A percentile compares a stretch with the other conserved stretches of the same genome.
Evolutionary conservation across 2,329 filamentous ascomycete genomes (phyloP).

Genomic region (Penicillium concentricum): DNA sequence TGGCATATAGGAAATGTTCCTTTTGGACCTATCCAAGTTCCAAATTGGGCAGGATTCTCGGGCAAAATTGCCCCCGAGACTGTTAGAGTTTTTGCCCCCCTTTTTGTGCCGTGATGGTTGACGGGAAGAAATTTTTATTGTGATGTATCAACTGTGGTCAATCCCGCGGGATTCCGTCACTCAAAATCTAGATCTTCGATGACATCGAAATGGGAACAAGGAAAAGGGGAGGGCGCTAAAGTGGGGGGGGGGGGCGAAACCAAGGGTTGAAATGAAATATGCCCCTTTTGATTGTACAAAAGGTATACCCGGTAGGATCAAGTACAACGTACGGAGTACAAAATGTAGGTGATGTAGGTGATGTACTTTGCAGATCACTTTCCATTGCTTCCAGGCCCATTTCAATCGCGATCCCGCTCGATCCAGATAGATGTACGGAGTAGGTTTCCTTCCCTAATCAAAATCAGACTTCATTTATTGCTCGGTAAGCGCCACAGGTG

Average conservation of each 20-base stretch:
- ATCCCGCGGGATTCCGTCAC: not conserved
- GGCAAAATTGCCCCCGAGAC: not conserved
- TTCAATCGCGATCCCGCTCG: conserved; percentile 1
- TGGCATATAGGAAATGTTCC: not conserved
- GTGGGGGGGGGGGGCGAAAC: not conserved
- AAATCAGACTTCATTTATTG: not conserved
- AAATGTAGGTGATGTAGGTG: not conserved
- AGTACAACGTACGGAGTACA: not conserved
- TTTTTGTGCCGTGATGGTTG: conserved; percentile 1
- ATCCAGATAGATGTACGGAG: conserved; percentile 4
- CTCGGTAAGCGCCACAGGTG: not conserved
- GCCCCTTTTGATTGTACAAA: not conserved
- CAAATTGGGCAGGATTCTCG: not conserved
- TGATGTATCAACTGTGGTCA: conserved; percentile 6
- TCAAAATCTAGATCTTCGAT: not conserved
- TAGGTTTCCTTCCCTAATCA: not conserved
- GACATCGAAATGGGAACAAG: not conserved
- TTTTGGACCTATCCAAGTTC: not conserved
- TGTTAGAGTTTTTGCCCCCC: not conserved
- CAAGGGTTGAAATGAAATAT: not conserved
- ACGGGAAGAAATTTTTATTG: not conserved
- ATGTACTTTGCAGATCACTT: conserved; percentile 14
- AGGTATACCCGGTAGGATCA: not conserved
- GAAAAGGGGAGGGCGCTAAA: not conserved
- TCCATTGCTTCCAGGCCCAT: conserved; percentile 9